These are phyloP conservation scores for Coniochaeta pulveracea DNA, from an alignment of 2,329 filamentous ascomycete genomes.

Conservation along the genomic window DNA sequence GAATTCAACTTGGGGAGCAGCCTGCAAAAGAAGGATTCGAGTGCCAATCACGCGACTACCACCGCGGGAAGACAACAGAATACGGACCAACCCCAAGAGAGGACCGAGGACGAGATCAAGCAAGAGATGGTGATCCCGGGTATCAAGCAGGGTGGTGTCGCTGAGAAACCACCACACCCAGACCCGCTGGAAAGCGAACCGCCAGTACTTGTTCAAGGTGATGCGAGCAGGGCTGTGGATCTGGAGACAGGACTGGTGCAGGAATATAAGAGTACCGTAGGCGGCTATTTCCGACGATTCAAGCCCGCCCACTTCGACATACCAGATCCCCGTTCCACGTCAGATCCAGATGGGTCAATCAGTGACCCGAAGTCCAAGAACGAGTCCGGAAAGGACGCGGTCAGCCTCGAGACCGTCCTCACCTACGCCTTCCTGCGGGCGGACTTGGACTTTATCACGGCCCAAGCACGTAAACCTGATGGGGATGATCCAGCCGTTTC, in stretches of 20 bases:
- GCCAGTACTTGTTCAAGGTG: slow-evolving; percentile 37
- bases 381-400: slow-evolving; percentile 20
- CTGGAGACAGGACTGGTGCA: slow-evolving; percentile 62
- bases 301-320: slow-evolving; percentile 63
- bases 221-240: slow-evolving; percentile 48
- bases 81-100: slow-evolving; percentile 35
- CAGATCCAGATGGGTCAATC: neutral
- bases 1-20: slow-evolving; percentile 72
- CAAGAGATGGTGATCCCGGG: slow-evolving; percentile 23
- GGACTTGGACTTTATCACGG: slow-evolving; percentile 87
- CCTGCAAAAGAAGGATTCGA: slow-evolving; percentile 24
- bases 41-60: neutral
- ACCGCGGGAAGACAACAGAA: slow-evolving; percentile 12
- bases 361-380: neutral
- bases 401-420: slow-evolving; percentile 66
- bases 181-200: slow-evolving; percentile 24
- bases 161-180: slow-evolving; percentile 24
- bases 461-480: slow-evolving; percentile 74
- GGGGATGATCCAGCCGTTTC: slow-evolving; percentile 57
- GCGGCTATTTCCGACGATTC: slow-evolving; percentile 91
- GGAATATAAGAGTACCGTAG: slow-evolving; percentile 74
- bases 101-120: slow-evolving; percentile 33
- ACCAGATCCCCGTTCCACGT: slow-evolving; percentile 1
- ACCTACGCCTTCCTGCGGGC: slow-evolving; percentile 90
- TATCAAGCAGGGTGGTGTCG: slow-evolving; percentile 17